Evolutionary conservation across 805 yeast genomes (phyloP).

Genomic region (Kazachstania martiniae): DNA sequence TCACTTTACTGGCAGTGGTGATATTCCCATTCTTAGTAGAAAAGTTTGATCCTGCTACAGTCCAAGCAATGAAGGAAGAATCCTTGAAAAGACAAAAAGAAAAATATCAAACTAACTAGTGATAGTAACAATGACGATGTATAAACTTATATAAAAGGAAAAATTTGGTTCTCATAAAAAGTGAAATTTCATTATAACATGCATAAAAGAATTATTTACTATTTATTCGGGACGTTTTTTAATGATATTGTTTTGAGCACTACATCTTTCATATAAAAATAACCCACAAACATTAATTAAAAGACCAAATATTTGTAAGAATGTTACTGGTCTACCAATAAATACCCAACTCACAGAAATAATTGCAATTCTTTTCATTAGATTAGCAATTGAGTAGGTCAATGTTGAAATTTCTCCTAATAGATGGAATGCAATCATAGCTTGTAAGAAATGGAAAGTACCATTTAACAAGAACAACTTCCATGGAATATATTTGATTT

Average conservation of each 20-base stretch:
- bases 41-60: conserved; percentile 33
- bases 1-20: conserved; percentile 18
- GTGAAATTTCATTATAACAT: background rate
- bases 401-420: conserved; percentile 75
- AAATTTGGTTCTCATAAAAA: too few species aligned
- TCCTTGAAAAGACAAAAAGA: conserved; percentile 17
- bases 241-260: conserved; percentile 6
- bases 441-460: conserved; percentile 66
- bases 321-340: conserved; percentile 40
- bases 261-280: conserved; percentile 47
- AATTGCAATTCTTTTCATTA: conserved; percentile 81
- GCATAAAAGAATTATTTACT: background rate
- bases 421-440: conserved; percentile 69
- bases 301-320: conserved; percentile 40
- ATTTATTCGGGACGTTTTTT: conserved; percentile 7
- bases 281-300: conserved; percentile 43
- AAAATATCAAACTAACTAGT: conserved; percentile 9
- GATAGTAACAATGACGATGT: too few species aligned
- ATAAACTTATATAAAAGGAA: too few species aligned
- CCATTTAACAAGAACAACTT: conserved; percentile 55
- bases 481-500: conserved; percentile 31
- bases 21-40: conserved; percentile 30
- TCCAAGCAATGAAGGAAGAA: conserved; percentile 26
- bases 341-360: conserved; percentile 67
- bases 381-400: conserved; percentile 75